Evolutionary conservation across 2,329 filamentous ascomycete genomes (phyloP), one percentile per base, ranked within the genome.

Genomic region (Trichocomaceae sp.): DNA sequence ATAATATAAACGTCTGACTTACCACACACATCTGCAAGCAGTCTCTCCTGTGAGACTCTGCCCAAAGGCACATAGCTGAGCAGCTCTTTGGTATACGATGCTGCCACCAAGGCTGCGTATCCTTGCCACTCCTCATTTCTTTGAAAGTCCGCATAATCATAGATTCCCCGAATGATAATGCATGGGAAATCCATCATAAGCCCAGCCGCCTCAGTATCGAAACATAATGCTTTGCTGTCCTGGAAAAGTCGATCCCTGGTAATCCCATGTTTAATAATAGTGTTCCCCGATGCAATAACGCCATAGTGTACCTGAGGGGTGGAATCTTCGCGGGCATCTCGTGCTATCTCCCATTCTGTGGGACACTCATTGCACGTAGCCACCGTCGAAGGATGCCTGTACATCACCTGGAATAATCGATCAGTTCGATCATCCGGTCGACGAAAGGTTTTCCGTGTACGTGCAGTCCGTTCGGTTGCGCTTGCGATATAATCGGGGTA

Each of bases 241-340:
- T 12, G 23, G 7, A 3, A 8, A 7, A 54, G 29, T 10, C 17
- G 23, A 13, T 47, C 45, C 13, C 52, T 22, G 5, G 17, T 31
- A 2, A 19, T 6, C 13, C 19, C 52, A 39, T 48, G n/a, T 33
- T 54, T 54, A 9, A 62, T 17, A 12, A 62, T 29, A 22, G 61
- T 59, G 44, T 69, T 65, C 2, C 59, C 63, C 2, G 66, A 68
- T 10, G 55, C 65, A 29, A 68, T 64, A 0, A 54, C 55, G 1
- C 65, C 64, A 39, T 67, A 65, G 45, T 68, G 63, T 13, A 66
- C 52, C 10, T 37, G 20, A 10, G 44, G 20, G 12, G 22, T 10
- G 7, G 2, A 13, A 12, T 39, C 29, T 12, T 26, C 17, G 13
- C 49, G 49, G 5, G 13, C 19, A 26, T 3, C 1, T 33, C 49